phyloP scores from a whole-genome alignment of 2,329 filamentous ascomycete species.

The Orbilia blumenaviensis region DNA sequence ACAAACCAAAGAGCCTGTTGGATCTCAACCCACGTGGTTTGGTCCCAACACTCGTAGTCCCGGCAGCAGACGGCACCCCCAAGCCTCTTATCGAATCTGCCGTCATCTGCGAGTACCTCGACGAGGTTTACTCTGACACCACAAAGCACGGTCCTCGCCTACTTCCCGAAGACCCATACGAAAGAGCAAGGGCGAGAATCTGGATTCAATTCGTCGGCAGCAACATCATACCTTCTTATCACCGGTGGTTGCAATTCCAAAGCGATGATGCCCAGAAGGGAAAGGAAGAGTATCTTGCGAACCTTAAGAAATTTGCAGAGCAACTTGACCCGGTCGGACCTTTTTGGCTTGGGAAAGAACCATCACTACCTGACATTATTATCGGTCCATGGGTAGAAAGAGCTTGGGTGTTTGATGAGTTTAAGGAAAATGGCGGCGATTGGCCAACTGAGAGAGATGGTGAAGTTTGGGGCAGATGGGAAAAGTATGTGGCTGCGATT shows the following conservation, averaged over 20 bases:
- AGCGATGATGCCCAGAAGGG: constrained; percentile 65
- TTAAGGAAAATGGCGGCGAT: constrained; percentile 70
- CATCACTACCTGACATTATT: constrained; percentile 75
- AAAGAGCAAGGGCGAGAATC: constrained; percentile 72
- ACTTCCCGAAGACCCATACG: constrained; percentile 71
- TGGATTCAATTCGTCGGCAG: constrained; percentile 78
- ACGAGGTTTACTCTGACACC: constrained; percentile 72
- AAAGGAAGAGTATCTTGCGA: constrained; percentile 68
- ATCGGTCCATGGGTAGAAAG: constrained; percentile 78
- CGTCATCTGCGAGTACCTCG: constrained; percentile 78
- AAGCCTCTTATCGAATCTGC: constrained; percentile 77
- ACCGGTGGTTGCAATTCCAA: constrained; percentile 70
- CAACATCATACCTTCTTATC: constrained; percentile 74
- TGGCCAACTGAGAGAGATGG: constrained; percentile 65
- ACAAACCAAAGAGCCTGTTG: constrained; percentile 74
- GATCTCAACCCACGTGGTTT: constrained; percentile 78
- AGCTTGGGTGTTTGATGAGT: constrained; percentile 78
- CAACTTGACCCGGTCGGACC: constrained; percentile 72
- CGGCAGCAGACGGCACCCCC: constrained; percentile 55
- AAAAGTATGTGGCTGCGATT: constrained; percentile 71
- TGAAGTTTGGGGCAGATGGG: constrained; percentile 71
- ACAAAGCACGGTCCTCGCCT: constrained; percentile 60
- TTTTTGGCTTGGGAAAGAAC: constrained; percentile 72
- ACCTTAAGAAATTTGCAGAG: constrained; percentile 69
- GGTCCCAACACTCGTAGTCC: constrained; percentile 71